Evolutionary conservation across 371 early-diverging fungal species (phyloP), one percentile per base, ranked within the genome.

Genomic region (Lichtheimia ramosa): DNA sequence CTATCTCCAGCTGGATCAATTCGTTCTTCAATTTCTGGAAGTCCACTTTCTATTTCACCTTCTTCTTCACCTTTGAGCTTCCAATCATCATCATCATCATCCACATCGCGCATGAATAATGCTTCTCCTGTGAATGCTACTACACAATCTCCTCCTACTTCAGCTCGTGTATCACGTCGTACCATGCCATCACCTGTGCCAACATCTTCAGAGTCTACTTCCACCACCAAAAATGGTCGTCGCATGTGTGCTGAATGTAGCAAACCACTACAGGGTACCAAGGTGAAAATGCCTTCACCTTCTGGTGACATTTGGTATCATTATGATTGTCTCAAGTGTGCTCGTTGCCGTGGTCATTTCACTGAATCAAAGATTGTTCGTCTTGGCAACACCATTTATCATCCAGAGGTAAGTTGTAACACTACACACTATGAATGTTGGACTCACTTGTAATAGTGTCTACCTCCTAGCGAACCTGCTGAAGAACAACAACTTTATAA

Each of bases 281-380:
- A 64, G 55, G 34, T 69, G 48, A 60, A 66, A 53, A 43, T 70
- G 2, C 59, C 71, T 1, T 65, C 68, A 8, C 24, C 65, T 10
- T 50, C 60, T 7, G 66, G 71, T 10, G 65, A 68, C 42, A 59
- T 63, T 13, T 76, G 73, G 70, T 88, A 83, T 56, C 91, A 91
- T 62, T 83, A 85, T n/a, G 70, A 79, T 8, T 91, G 91, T 63
- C 85, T 91, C 52, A 71, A 81, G 0, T 91, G 91, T 51, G 73
- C 83, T 13, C 87, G 83, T 18, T 91, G 91, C 62, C 71, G 73
- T 16, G 74, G 73, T 43, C 75, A 80, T 23, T 89, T 91, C 54
- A 86, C 84, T 14, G 83, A 88, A 50, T 83, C 84, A 3, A 72
- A 81, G 59, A 81, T 79, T 58, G 75, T 78, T 16, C 63, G 77